Base-by-base conservation (phyloP, 805 yeast species). In the Yarrowia sp. region DNA sequence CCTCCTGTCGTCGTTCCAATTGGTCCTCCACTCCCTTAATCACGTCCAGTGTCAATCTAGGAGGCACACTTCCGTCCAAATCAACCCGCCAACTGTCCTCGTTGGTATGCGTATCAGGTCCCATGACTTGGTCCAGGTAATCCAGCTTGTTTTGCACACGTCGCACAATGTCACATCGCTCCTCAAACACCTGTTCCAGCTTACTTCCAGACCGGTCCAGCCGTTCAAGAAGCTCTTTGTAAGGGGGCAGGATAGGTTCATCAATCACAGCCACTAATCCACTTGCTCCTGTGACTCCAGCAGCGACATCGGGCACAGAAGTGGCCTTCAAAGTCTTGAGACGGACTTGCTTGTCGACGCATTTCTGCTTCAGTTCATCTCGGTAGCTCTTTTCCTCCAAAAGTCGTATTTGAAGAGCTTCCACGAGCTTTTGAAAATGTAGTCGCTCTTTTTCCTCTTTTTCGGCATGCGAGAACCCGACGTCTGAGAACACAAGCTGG, bases 181-280 rank as follows among this genome's bases (percentile, higher is more conserved):
- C 64, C 36, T 46, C 55, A 46, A 47, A 46, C 1, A 47, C 55
- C 46, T 61, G 55, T 10, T 61, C 66, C 46, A 61, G 46, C 34
- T 61, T 61, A 24, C 38, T 46, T 20, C 66, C 53, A 17, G 46
- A 61, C 24, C 53, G 55, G 44, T 61, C 66, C 55, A 61, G 66
- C 55, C 55, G 36, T 15, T 61, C 55, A 30, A 46, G 34, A 33
- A 61, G 43, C 44, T 46, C 44, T 46, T 61, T 61, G 46, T 58
- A 58, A 13, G 64, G 64, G 40, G 64, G 64, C 0, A 17, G 12
- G 14, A 58, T 34, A 9, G 39, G 40, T 14, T 58, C 64, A 14
- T 58, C 64, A 58, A 58, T 30, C 3, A 43, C 50, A 33, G 64
- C 50, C 3, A 43, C 64, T 17, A 43, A 8, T 0, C 49, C 64